Conservation (phyloP, 371 early-diverging fungal species). For the Rhizopus delemar region DNA sequence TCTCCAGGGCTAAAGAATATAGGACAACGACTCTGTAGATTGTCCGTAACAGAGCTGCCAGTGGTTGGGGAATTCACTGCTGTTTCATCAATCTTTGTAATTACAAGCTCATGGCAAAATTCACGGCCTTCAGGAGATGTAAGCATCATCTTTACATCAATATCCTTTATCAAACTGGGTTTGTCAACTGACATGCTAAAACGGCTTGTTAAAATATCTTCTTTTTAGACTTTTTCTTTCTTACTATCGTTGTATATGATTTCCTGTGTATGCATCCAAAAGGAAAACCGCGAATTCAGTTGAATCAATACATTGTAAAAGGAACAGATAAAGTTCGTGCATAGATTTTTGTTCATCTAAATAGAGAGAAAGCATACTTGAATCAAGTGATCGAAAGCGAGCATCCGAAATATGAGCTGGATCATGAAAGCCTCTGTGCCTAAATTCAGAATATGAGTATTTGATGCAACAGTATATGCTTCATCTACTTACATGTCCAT, state of each 20-base stretch:
- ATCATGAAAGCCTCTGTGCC: conserved; percentile 35
- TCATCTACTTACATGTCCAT: conserved; percentile 43
- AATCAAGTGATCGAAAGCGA: conserved; percentile 29
- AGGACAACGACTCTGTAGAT: conserved; percentile 3
- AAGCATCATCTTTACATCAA: conserved; percentile 67
- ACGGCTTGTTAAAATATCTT: neutral
- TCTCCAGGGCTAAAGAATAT: conserved; percentile 71
- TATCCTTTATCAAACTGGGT: conserved; percentile 25
- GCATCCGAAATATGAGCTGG: conserved; percentile 30
- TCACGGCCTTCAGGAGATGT: conserved; percentile 62
- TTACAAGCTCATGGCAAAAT: conserved; percentile 67
- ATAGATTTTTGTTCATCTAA: conserved; percentile 74
- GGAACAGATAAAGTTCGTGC: conserved; percentile 62
- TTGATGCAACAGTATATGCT: neutral
- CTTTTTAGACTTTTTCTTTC: neutral
- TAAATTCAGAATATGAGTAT: conserved; percentile 3
- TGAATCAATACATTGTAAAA: conserved; percentile 71
- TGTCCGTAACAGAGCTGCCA: neutral
- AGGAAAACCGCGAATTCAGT: conserved; percentile 74
- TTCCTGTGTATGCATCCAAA: conserved; percentile 43
- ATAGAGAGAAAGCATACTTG: conserved; percentile 18
- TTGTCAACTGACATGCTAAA: conserved; percentile 5
- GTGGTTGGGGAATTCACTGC: neutral
- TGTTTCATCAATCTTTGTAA: conserved; percentile 65
- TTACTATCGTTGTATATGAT: conserved; percentile 6